Percentiles rank a stretch among this genome's conserved stretches.
These are phyloP conservation scores for Colletotrichum viniferum DNA, from an alignment of 2,329 filamentous ascomycete species.

Conservation along the genomic window DNA sequence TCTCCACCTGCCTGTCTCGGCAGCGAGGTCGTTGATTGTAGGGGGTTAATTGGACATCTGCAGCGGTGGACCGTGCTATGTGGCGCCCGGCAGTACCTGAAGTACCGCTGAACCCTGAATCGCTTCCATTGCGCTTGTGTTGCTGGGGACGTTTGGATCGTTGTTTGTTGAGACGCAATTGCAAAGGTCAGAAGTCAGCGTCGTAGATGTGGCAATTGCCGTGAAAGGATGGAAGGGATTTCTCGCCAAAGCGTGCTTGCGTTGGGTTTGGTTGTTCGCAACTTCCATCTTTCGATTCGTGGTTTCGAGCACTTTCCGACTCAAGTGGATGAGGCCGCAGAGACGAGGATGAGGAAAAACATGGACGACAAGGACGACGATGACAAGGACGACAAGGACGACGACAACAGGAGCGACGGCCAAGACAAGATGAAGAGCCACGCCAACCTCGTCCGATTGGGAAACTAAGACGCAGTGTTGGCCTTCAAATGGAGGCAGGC, in stretches of 20 bases:
- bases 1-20: neutral
- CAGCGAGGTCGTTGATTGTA: neutral
- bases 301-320: neutral
- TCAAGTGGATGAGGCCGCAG: neutral
- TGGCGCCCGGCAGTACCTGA: neutral
- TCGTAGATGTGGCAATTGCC: neutral
- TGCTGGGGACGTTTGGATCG: neutral
- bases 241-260: fast-evolving
- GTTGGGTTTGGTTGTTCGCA: neutral
- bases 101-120: neutral
- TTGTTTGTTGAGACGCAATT: neutral
- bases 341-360: neutral
- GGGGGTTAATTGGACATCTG: neutral
- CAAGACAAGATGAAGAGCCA: neutral
- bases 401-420: neutral
- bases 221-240: fast-evolving
- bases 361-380: too few species aligned
- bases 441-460: neutral
- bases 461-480: neutral
- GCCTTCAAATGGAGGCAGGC: neutral
- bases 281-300: neutral
- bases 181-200: fast-evolving
- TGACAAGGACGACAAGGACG: neutral
- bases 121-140: neutral
- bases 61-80: neutral